A percentile compares a stretch with the other conserved stretches of the same genome.
phyloP scores from a whole-genome alignment of 2,329 filamentous ascomycete species.

The Lecanoromycetidae sp. region DNA sequence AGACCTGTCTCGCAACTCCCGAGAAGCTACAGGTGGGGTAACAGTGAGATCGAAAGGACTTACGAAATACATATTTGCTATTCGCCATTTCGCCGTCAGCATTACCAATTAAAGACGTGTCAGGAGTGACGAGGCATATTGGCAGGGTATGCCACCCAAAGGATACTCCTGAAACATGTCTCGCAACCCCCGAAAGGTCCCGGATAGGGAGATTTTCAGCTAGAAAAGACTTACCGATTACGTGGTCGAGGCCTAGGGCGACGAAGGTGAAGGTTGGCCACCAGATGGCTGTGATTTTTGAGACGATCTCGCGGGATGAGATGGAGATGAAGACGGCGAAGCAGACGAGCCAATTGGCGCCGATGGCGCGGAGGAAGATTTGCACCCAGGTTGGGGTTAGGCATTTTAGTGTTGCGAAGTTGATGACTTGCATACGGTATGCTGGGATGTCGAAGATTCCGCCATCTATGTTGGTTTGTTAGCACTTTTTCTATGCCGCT shows the following conservation, averaged over 20 bases:
- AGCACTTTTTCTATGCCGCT: background rate
- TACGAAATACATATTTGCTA: slow-evolving; percentile 48
- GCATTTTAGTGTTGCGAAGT: slow-evolving; percentile 39
- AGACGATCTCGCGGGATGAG: slow-evolving; percentile 39
- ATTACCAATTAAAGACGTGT: too few species aligned
- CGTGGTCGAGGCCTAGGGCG: slow-evolving; percentile 42
- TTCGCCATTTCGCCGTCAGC: too few species aligned
- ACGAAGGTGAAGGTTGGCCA: slow-evolving; percentile 46
- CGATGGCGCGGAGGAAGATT: slow-evolving; percentile 44
- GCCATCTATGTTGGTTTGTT: slow-evolving; percentile 27
- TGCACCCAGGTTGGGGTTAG: slow-evolving; percentile 38
- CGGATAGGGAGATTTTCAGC: too few species aligned
- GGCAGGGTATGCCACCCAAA: too few species aligned
- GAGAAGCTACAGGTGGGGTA: too few species aligned
- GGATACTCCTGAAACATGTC: too few species aligned
- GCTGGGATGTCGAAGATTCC: slow-evolving; percentile 34
- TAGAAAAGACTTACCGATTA: too few species aligned
- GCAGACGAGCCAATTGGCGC: slow-evolving; percentile 46
- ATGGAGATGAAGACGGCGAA: slow-evolving; percentile 39
- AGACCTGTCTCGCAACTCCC: too few species aligned
- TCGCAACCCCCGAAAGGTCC: too few species aligned
- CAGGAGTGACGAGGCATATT: too few species aligned
- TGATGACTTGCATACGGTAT: slow-evolving; percentile 34
- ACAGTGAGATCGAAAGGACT: too few species aligned
- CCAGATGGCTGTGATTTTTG: slow-evolving; percentile 46